Evolutionary conservation across 768 basidiomycete species (phyloP), one percentile per base, ranked within the genome.

Genomic region (Leccinum variicolor): DNA sequence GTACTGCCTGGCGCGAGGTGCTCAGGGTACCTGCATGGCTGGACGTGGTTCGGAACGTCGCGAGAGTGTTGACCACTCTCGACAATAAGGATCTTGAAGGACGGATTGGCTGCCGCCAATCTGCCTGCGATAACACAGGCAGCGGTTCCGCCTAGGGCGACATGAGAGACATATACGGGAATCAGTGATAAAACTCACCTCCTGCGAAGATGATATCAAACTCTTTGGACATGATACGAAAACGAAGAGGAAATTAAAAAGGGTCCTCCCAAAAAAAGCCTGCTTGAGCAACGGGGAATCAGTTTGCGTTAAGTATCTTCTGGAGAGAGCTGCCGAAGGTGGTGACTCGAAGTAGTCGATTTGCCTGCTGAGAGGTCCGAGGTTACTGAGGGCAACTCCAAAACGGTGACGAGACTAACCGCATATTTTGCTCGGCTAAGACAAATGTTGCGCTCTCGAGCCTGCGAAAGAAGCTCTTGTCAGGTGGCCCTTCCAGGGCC

Each of bases 31-130:
- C 78, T 77, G 2, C 75, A 84, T 3, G 86, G 85, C 47, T 85
- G 83, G 8, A 74, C 69, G 64, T 86, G 83, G 2, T 65, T 61
- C 5, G 71, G 74, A 4, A 80, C 43, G 34, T 84, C 76, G 33
- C 74, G 67, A 0, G 81, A 81, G 54, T 81, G 76, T 5, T 77
- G 75, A 1, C 87, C 87, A 11, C 81, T 77, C 69, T 89, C 87
- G 23, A 87, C 65, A 34, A 87, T 70, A 10, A 87, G 78, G 47
- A 87, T 84, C 62, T 76, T 83, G 52, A 87, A 67, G 2, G 70
- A 66, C 0, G 84, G 79, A 46, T 85, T 80, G 0, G 83, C 81
- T 0, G 75, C 75, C 0, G 81, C 76, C 6, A 89, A 76, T 31
- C 85, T 78, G 1, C 74, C 69, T 3, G 74, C 85, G 17, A 76